These are phyloP conservation scores for Huntiella bhutanensis DNA, from an alignment of 2,329 filamentous ascomycete genomes.

Conservation along the genomic window DNA sequence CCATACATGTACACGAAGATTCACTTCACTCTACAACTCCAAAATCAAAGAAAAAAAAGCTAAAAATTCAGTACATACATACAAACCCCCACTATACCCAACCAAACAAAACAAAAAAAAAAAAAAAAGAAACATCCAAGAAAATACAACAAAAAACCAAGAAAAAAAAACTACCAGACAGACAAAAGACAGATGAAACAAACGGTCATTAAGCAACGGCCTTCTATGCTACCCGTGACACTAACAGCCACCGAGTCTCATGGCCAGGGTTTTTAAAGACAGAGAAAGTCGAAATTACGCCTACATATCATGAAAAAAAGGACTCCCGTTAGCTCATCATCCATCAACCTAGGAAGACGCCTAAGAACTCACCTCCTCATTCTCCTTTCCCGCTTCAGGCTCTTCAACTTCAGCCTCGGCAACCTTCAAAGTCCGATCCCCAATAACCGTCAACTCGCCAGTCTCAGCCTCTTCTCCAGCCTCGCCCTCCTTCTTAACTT, in stretches of 20 bases:
- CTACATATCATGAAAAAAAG: neutral
- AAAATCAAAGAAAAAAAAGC: conserved; percentile 4
- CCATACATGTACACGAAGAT: neutral
- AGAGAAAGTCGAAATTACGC: neutral
- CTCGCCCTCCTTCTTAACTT: conserved; percentile 28
- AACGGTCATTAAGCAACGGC: neutral
- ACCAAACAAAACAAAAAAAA: conserved; percentile 11
- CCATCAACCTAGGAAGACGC: neutral
- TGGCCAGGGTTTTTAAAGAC: neutral
- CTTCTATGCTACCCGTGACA: neutral
- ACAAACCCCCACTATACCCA: neutral
- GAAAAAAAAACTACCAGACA: conserved; percentile 14
- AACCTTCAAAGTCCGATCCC: conserved; percentile 22
- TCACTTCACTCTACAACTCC: neutral
- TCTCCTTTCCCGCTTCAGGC: conserved; percentile 14
- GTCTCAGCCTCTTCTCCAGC: conserved; percentile 26
- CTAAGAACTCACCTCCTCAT: conserved; percentile 15
- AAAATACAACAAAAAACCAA: conserved; percentile 9
- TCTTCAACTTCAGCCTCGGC: conserved; percentile 22
- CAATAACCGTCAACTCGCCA: conserved; percentile 17
- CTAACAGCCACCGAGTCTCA: neutral
- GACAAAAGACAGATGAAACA: conserved; percentile 10
- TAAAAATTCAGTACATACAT: conserved; percentile 2
- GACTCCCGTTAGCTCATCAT: neutral
- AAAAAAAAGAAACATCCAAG: conserved; percentile 12